phyloP scores from a whole-genome alignment of 768 basidiomycete species.

The Antrodiella citrinella region DNA sequence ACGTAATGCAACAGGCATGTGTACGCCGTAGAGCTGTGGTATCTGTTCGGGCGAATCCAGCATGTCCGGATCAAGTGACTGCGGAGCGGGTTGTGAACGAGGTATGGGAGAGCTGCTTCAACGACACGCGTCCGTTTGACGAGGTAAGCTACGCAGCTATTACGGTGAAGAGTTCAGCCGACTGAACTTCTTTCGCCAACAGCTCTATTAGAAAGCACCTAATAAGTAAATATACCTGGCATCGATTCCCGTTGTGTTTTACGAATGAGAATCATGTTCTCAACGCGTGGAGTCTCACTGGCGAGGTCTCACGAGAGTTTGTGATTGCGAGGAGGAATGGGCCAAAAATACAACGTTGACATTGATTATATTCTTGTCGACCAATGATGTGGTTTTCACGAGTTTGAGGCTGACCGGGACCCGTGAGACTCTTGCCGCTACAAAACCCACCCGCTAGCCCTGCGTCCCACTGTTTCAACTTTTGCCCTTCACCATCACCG shows the following conservation, averaged over 20 bases:
- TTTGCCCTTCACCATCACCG: background rate
- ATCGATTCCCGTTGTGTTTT: too few relatives aligned
- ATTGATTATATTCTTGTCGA: conserved; percentile 11
- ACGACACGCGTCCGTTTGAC: conserved; percentile 93
- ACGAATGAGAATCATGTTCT: too few relatives aligned
- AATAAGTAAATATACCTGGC: too few relatives aligned
- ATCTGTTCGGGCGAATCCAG: conserved; percentile 75
- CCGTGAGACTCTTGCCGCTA: conserved; percentile 7
- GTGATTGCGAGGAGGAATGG: background rate
- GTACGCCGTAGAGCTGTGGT: conserved; percentile 80
- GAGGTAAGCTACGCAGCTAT: conserved; percentile 48
- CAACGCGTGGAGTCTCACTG: too few relatives aligned
- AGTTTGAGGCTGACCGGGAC: conserved; percentile 9
- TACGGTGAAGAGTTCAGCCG: conserved; percentile 7
- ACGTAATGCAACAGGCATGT: conserved; percentile 52
- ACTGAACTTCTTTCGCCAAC: too few relatives aligned
- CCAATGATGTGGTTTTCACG: background rate
- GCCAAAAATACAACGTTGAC: conserved; percentile 4
- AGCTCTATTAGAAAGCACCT: background rate
- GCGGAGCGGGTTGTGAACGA: conserved; percentile 92
- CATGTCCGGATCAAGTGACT: conserved; percentile 64
- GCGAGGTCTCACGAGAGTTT: too few relatives aligned
- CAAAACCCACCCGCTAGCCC: conserved; percentile 2
- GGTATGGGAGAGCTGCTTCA: conserved; percentile 95
- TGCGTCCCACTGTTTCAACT: background rate